phyloP scores from a whole-genome alignment of 208 protist species.

The Wallacemonas sp. region DNA sequence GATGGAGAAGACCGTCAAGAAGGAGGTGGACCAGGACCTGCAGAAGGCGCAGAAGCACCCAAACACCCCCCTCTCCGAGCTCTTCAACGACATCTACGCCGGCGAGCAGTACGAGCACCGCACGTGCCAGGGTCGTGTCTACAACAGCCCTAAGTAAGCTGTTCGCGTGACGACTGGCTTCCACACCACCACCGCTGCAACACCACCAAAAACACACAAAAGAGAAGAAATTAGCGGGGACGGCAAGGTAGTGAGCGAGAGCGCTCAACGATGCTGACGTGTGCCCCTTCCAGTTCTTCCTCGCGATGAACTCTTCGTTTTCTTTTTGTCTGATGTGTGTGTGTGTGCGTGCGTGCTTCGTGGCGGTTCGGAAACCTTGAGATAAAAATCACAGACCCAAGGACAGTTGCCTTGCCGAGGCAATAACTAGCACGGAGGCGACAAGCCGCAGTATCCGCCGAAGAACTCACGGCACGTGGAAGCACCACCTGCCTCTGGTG shows the following conservation, averaged over 20 bases:
- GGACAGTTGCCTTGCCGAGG: too few relatives aligned
- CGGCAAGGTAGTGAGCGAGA: background rate
- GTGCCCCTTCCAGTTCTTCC: background rate
- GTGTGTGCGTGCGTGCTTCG: too few relatives aligned
- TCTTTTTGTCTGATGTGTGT: slow-evolving; percentile 7
- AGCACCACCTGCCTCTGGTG: background rate
- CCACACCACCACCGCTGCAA: background rate
- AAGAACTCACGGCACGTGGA: too few relatives aligned
- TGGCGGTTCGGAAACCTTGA: too few relatives aligned
- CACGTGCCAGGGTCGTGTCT: slow-evolving; percentile 82
- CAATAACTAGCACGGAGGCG: too few relatives aligned
- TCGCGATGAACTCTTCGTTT: slow-evolving; percentile 4
- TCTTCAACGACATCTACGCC: slow-evolving; percentile 92
- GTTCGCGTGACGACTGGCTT: background rate
- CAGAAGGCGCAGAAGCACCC: slow-evolving; percentile 81
- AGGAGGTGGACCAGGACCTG: slow-evolving; percentile 92
- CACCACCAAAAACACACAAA: background rate
- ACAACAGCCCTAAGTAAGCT: slow-evolving; percentile 46
- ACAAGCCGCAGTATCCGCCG: too few relatives aligned
- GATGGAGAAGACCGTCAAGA: slow-evolving; percentile 89
- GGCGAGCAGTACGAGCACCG: slow-evolving; percentile 82
- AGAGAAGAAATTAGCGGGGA: background rate
- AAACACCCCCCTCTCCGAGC: slow-evolving; percentile 62
- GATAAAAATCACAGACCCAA: too few relatives aligned
- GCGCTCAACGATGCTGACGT: background rate